These are phyloP conservation scores for Starmerella floris DNA, from an alignment of 805 yeast species.

Conservation along the genomic window DNA sequence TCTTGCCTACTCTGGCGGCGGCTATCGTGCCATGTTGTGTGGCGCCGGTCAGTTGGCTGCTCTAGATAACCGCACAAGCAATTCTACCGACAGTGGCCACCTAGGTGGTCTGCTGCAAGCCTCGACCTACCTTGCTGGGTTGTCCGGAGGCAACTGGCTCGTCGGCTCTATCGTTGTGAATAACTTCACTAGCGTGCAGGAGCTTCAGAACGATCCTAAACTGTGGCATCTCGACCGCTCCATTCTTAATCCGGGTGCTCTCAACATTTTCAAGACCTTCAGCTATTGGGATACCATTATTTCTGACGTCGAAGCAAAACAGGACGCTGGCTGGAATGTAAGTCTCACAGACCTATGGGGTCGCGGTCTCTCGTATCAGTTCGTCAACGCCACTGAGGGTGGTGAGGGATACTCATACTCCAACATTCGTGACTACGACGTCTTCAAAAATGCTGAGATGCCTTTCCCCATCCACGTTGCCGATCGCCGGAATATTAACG, in stretches of 20 bases:
- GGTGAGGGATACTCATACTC: conserved; percentile 44
- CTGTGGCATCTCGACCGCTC: conserved; percentile 27
- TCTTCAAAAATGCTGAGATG: conserved; percentile 45
- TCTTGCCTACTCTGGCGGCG: conserved; percentile 71
- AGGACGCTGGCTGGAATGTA: conserved; percentile 49
- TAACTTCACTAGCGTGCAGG: conserved; percentile 30
- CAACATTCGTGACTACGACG: conserved; percentile 43
- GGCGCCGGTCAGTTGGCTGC: conserved; percentile 47
- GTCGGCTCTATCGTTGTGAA: conserved; percentile 37
- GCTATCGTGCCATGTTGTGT: conserved; percentile 52
- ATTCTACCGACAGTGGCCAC: conserved; percentile 25
- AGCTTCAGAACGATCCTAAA: conserved; percentile 16
- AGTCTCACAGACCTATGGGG: conserved; percentile 68
- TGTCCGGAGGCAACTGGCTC: conserved; percentile 65
- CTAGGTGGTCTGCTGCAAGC: conserved; percentile 44
- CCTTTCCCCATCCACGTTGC: conserved; percentile 53
- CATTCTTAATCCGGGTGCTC: conserved; percentile 19
- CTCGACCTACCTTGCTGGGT: conserved; percentile 45
- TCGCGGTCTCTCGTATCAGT: conserved; percentile 50
- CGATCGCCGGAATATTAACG: conserved; percentile 30
- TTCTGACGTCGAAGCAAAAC: conserved; percentile 27
- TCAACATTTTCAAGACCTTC: conserved; percentile 13
- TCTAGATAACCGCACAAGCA: conserved; percentile 35
- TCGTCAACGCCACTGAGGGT: conserved; percentile 43
- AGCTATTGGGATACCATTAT: conserved; percentile 17